Evolutionary conservation across 805 yeast species (phyloP).

Genomic region (Wickerhamomyces bisporus): DNA sequence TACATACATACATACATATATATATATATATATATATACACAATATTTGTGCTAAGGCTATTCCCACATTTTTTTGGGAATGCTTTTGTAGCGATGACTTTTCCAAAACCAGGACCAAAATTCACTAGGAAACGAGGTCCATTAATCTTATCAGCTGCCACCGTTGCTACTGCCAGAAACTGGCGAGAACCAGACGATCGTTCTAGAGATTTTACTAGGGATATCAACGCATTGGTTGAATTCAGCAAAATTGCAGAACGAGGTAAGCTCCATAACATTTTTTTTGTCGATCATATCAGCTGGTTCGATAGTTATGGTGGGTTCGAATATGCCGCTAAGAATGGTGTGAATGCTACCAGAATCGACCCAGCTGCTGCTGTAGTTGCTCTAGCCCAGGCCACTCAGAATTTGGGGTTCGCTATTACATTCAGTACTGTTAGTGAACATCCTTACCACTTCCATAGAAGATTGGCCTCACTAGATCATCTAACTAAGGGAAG

Average conservation of each 20-base stretch:
- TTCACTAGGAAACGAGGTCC: not conserved
- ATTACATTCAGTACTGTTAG: slow-evolving; percentile 36
- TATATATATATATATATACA: too few species aligned
- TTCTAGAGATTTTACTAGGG: not conserved
- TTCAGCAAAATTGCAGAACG: slow-evolving; percentile 27
- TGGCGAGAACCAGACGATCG: not conserved
- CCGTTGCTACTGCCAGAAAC: not conserved
- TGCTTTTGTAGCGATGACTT: too few species aligned
- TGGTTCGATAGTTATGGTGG: slow-evolving; percentile 31
- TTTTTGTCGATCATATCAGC: slow-evolving; percentile 33
- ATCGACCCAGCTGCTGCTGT: slow-evolving; percentile 29
- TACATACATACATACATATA: too few species aligned
- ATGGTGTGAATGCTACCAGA: slow-evolving; percentile 24
- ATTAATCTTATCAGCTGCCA: not conserved
- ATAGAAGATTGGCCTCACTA: slow-evolving; percentile 34
- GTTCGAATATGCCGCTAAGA: slow-evolving; percentile 8
- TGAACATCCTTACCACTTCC: slow-evolving; percentile 37
- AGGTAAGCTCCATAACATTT: not conserved
- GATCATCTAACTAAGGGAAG: slow-evolving; percentile 38
- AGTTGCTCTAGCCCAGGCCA: slow-evolving; percentile 33
- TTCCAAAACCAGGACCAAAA: not conserved
- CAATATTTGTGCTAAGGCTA: too few species aligned
- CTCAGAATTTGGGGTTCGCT: slow-evolving; percentile 32
- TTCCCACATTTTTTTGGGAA: too few species aligned
- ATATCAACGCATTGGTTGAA: slow-evolving; percentile 21